Base-by-base conservation (phyloP, 73 alveolate genomes). In the Paramecium biaurelia region DNA sequence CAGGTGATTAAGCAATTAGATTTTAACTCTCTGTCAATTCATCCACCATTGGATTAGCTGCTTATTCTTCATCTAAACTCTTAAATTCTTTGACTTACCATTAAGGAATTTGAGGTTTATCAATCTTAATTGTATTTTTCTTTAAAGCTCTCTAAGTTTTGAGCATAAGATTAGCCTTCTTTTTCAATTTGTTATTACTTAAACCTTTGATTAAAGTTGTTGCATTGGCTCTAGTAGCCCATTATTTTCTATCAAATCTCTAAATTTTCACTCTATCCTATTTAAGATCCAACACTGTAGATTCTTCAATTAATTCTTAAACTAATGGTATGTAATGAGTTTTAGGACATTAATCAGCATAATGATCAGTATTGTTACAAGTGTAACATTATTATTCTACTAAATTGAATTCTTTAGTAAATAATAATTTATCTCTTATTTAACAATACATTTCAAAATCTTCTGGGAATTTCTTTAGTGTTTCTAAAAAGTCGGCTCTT, bases 401-500 rank as follows among this genome's bases (percentile, higher is more conserved):
- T 57, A 70, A 38, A n/a, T 42, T 59, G 23, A 34, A 70, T 57
- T 89, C 74, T 45, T 89, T 43, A 34, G 79, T 57, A 21, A 89
- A 89, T n/a, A 42, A 4, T 12, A 89, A 70, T 37, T 43, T 21
- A 45, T 89, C 94, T 23, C 94, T 89, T 24, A 89, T 70, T 32
- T 70, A n/a, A 53, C 94, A 89, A 89, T 63, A 89, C 26, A 23
- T 68, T 45, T 89, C 94, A 89, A 41, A 89, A 53, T 89, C 94
- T 41, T 89, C 85, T 0, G 94, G 59, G 58, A 47, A 70, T 89
- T 70, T 82, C 47, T 45, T 43, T 4, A 89, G 23, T 24, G 49
- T 70, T 45, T 89, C 87, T 23, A 89, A 43, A 42, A 89, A 89
- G 47, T 89, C 94, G 7, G 76, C 32, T 89, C 94, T 68, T 1